phyloP scores from a whole-genome alignment of 768 basidiomycete species.

The Boletus vinaceobasis region DNA sequence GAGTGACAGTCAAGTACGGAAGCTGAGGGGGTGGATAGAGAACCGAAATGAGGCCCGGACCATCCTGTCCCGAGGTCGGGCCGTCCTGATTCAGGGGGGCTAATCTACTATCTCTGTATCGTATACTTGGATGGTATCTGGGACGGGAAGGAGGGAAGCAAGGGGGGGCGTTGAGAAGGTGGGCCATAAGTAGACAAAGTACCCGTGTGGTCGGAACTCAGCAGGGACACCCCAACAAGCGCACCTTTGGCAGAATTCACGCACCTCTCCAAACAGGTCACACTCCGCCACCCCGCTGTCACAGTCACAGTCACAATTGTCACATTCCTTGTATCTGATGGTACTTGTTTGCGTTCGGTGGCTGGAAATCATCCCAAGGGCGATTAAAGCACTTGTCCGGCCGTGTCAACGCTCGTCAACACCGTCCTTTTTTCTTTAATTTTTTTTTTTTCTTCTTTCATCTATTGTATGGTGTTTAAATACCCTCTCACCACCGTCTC shows the following conservation, averaged over 20 bases:
- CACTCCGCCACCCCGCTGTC: conserved; percentile 7
- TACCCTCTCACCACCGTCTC: conserved; percentile 30
- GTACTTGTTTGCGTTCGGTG: conserved; percentile 23
- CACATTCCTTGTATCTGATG: conserved; percentile 6
- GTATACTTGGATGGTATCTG: background rate
- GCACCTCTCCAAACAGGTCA: conserved; percentile 11
- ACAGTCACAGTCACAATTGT: conserved; percentile 8
- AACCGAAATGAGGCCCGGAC: background rate
- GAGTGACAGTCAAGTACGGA: too few relatives aligned
- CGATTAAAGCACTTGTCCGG: conserved; percentile 28
- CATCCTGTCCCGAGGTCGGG: background rate
- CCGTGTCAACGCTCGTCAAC: conserved; percentile 54
- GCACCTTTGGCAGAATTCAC: conserved; percentile 33
- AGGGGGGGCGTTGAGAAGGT: background rate
- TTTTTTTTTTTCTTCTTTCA: conserved; percentile 2
- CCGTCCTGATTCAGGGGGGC: background rate
- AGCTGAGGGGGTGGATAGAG: background rate
- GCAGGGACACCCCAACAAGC: too few relatives aligned
- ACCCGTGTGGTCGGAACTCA: background rate
- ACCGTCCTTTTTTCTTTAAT: conserved; percentile 34
- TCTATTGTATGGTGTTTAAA: conserved; percentile 46
- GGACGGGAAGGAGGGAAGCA: background rate
- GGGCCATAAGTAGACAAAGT: conserved; percentile 11
- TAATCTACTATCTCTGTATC: background rate
- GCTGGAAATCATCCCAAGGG: conserved; percentile 19